Evolutionary conservation across 306 rosid genomes (phyloP).

Genomic region (Trichosanthes cucumerina): DNA sequence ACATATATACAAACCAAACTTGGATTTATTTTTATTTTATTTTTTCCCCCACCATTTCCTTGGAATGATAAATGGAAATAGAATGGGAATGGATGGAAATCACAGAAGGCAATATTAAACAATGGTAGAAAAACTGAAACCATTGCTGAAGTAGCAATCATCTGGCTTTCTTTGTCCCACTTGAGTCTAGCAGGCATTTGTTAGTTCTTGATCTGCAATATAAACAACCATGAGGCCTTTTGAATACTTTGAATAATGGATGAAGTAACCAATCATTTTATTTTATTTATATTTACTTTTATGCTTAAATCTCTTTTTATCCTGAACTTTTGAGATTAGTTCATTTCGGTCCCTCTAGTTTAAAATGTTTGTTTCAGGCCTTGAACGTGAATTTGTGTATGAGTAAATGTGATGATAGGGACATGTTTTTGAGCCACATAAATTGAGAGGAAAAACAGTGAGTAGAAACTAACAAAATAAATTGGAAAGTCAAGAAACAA

Average conservation of each 20-base stretch:
- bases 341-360: not conserved
- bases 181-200: not conserved
- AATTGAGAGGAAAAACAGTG: too few species aligned
- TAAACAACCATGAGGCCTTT: not conserved
- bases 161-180: not conserved
- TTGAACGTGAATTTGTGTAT: too few species aligned
- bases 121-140: not conserved
- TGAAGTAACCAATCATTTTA: not conserved
- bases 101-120: not conserved
- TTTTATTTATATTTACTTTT: not conserved
- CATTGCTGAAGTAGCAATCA: not conserved
- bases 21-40: too few species aligned
- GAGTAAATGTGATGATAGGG: too few species aligned
- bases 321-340: not conserved
- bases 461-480: too few species aligned
- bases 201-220: constrained; percentile 2
- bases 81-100: not conserved
- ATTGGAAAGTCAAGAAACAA: too few species aligned
- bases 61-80: not conserved
- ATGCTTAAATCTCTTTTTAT: not conserved
- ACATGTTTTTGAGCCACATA: not conserved
- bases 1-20: not conserved
- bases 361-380: too few species aligned
- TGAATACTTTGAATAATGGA: not conserved
- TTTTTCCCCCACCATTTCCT: not conserved